These are phyloP conservation scores for Ampelocalamus luodianensis DNA, from an alignment of 176 grass and related monocot genomes.

Conservation along the genomic window DNA sequence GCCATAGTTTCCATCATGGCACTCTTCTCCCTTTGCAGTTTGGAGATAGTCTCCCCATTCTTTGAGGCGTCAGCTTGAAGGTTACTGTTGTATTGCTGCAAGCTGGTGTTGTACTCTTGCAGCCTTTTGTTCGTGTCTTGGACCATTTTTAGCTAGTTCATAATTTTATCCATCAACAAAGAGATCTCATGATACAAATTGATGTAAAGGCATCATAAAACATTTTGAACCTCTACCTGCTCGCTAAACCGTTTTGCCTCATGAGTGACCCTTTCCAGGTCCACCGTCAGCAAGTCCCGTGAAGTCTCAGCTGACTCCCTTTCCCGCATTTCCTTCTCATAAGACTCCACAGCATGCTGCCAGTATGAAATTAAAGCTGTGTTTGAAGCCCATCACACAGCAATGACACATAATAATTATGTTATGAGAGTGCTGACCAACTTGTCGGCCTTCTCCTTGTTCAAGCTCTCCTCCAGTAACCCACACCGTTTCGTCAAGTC, in stretches of 20 bases:
- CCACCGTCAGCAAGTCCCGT: constrained; percentile 43
- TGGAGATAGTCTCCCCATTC: constrained; percentile 69
- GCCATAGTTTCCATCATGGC: constrained; percentile 75
- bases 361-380: constrained; percentile 3
- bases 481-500: constrained; percentile 48
- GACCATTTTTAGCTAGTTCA: constrained; percentile 78
- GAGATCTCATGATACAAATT: background rate
- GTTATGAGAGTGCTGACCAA: constrained; percentile 46
- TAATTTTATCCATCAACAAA: constrained; percentile 29
- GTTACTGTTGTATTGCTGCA: constrained; percentile 94
- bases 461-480: constrained; percentile 61
- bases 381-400: background rate
- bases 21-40: constrained; percentile 83
- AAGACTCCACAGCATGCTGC: constrained; percentile 58
- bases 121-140: constrained; percentile 81
- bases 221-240: constrained; percentile 54
- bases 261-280: constrained; percentile 71
- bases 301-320: constrained; percentile 56
- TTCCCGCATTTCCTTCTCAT: constrained; percentile 68
- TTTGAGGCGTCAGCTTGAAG: constrained; percentile 81
- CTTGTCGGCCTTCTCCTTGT: constrained; percentile 66
- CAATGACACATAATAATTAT: background rate
- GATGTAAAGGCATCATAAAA: background rate
- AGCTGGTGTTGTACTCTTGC: constrained; percentile 80
- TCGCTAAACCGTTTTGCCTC: constrained; percentile 72